A percentile compares a stretch with the other conserved stretches of the same genome.
Conservation (phyloP, 805 yeast genomes). For the Metschnikowia matae region DNA sequence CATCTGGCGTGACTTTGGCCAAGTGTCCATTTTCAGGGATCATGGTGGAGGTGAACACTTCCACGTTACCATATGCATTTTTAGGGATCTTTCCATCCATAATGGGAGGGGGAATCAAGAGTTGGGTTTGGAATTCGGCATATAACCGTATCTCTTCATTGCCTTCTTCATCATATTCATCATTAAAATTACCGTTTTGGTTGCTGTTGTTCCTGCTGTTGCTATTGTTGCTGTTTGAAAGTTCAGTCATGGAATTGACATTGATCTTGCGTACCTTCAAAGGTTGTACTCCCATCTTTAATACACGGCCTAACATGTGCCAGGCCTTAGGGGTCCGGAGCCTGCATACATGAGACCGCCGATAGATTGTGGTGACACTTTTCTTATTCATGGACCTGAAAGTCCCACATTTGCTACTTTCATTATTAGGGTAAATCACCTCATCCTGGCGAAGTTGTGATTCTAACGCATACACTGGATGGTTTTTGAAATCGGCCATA, state of each 20-base stretch:
- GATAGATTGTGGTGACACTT: constrained; percentile 56
- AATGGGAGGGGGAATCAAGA: constrained; percentile 62
- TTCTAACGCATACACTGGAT: constrained; percentile 81
- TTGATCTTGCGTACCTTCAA: constrained; percentile 31
- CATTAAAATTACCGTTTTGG: too few relatives aligned
- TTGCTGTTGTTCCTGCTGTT: too few relatives aligned
- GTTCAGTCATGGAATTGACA: constrained; percentile 24
- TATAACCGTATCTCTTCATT: constrained; percentile 54
- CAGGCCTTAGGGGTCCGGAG: constrained; percentile 78
- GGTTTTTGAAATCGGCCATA: constrained; percentile 77
- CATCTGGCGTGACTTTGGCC: constrained; percentile 26
- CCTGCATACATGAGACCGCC: constrained; percentile 56
- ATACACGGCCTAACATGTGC: constrained; percentile 74
- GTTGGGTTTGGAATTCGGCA: constrained; percentile 72
- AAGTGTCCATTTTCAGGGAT: constrained; percentile 75
- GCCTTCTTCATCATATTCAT: constrained; percentile 44
- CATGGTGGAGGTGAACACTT: constrained; percentile 74
- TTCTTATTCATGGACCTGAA: constrained; percentile 37
- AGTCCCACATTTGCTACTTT: constrained; percentile 60
- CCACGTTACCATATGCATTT: constrained; percentile 81
- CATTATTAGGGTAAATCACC: constrained; percentile 60
- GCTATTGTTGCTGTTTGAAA: too few relatives aligned
- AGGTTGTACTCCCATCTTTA: constrained; percentile 69
- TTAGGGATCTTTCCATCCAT: constrained; percentile 65
- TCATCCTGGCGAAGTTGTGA: constrained; percentile 71